Conservation (phyloP, 495 filamentous ascomycete species). For the Platismatia glauca region DNA sequence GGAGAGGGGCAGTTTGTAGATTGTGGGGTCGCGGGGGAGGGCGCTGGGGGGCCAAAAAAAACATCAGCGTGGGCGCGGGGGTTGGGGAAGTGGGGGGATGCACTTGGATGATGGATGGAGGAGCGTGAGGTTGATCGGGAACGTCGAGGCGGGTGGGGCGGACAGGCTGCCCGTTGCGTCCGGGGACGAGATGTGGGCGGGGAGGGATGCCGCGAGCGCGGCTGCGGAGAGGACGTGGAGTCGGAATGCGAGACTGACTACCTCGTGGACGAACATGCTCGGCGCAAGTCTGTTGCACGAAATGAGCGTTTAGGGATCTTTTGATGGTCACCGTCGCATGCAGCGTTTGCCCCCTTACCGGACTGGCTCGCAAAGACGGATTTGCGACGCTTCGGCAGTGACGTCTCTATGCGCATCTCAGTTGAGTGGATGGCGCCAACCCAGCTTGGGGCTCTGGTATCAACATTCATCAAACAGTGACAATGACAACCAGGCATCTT, state of each 20-base stretch:
- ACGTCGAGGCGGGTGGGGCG: neutral
- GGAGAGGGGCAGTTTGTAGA: neutral
- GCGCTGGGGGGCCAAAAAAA: neutral
- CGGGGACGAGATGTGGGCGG: neutral
- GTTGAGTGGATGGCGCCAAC: neutral
- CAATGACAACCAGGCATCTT: neutral
- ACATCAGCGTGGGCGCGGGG: no score
- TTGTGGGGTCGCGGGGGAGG: neutral
- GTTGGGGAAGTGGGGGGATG: neutral
- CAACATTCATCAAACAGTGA: neutral
- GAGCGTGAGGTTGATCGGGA: neutral
- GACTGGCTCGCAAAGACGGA: neutral
- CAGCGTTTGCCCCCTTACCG: neutral
- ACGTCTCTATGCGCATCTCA: neutral
- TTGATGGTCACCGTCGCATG: neutral
- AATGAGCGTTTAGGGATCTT: neutral
- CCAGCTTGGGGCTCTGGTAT: neutral
- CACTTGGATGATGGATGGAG: neutral
- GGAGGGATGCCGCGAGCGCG: neutral
- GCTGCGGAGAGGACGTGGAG: neutral
- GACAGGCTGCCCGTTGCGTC: neutral
- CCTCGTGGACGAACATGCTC: neutral
- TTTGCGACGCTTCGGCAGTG: neutral
- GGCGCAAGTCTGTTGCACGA: neutral
- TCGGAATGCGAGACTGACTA: neutral